Percentiles rank a stretch among this genome's conserved stretches.
phyloP scores from a whole-genome alignment of 2,329 filamentous ascomycete genomes.

The Cladosporium velox region DNA sequence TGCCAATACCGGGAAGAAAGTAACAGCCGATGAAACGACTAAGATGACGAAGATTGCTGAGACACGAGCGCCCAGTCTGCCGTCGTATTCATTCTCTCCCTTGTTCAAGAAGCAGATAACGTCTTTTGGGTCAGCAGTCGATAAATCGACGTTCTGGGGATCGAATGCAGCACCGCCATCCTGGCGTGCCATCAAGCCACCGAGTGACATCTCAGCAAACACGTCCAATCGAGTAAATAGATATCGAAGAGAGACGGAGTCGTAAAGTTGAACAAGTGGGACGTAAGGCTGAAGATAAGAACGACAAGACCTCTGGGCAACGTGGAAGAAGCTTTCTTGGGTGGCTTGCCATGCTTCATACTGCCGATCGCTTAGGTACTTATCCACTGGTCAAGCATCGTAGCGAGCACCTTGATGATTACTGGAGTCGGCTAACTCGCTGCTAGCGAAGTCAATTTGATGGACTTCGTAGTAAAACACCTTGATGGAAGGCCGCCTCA shows the following conservation, averaged over 20 bases:
- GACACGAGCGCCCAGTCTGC: constrained; percentile 47
- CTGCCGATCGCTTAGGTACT: constrained; percentile 15
- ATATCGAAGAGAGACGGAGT: not conserved
- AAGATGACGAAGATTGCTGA: constrained; percentile 50
- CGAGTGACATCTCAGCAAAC: not conserved
- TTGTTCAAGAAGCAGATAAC: constrained; percentile 55
- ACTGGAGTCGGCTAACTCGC: not conserved
- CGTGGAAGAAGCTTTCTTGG: constrained; percentile 19
- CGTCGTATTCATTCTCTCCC: constrained; percentile 56
- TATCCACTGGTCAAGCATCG: not conserved
- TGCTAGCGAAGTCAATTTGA: constrained; percentile 7
- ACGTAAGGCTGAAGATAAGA: constrained; percentile 17
- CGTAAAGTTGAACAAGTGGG: not conserved
- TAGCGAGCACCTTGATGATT: constrained; percentile 15
- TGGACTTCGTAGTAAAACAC: constrained; percentile 14
- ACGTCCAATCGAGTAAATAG: not conserved
- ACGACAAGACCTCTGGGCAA: constrained; percentile 19
- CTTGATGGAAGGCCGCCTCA: constrained; percentile 14
- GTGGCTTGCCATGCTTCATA: constrained; percentile 13
- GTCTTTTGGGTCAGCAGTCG: constrained; percentile 37
- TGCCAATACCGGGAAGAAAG: constrained; percentile 52
- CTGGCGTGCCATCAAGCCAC: constrained; percentile 9
- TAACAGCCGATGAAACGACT: constrained; percentile 44
- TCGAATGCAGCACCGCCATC: constrained; percentile 35
- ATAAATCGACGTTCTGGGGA: constrained; percentile 33